phyloP scores from a whole-genome alignment of 352 stramenopile genomes.

The Phytophthora fragariae region DNA sequence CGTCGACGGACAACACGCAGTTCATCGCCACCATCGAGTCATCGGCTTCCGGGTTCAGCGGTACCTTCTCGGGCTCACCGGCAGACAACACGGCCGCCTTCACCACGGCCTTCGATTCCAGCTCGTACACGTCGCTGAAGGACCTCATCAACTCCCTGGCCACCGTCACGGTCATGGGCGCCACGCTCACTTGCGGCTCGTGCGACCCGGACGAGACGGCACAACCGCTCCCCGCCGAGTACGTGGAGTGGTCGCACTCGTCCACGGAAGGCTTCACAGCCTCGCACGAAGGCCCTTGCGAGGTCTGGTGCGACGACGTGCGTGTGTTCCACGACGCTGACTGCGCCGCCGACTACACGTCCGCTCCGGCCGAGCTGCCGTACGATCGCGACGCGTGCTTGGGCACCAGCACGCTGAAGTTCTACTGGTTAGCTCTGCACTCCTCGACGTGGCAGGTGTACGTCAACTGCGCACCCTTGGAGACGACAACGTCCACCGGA shows the following conservation, averaged over 20 bases:
- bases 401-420: slow-evolving; percentile 40
- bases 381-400: slow-evolving; percentile 43
- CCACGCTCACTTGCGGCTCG: slow-evolving; percentile 36
- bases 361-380: slow-evolving; percentile 40
- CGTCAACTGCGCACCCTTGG: slow-evolving; percentile 38
- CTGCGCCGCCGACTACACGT: slow-evolving; percentile 46
- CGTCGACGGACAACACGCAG: slow-evolving; percentile 36
- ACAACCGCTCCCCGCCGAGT: slow-evolving; percentile 30
- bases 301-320: slow-evolving; percentile 57
- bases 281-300: slow-evolving; percentile 53
- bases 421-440: slow-evolving; percentile 58
- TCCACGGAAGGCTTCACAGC: slow-evolving; percentile 37
- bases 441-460: slow-evolving; percentile 56
- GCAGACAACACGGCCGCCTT: slow-evolving; percentile 37
- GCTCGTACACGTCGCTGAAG: slow-evolving; percentile 38
- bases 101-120: slow-evolving; percentile 36
- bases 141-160: slow-evolving; percentile 37
- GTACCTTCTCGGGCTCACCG: slow-evolving; percentile 31
- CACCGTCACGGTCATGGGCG: slow-evolving; percentile 27
- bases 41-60: slow-evolving; percentile 37
- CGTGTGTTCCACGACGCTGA: slow-evolving; percentile 50
- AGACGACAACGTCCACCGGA: slow-evolving; percentile 30
- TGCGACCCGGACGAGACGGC: slow-evolving; percentile 31
- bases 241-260: slow-evolving; percentile 42
- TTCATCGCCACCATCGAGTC: slow-evolving; percentile 44